A percentile compares a stretch with the other conserved stretches of the same genome.
These are phyloP conservation scores for Leccinellum albellum DNA, from an alignment of 768 basidiomycete genomes.

Conservation along the genomic window DNA sequence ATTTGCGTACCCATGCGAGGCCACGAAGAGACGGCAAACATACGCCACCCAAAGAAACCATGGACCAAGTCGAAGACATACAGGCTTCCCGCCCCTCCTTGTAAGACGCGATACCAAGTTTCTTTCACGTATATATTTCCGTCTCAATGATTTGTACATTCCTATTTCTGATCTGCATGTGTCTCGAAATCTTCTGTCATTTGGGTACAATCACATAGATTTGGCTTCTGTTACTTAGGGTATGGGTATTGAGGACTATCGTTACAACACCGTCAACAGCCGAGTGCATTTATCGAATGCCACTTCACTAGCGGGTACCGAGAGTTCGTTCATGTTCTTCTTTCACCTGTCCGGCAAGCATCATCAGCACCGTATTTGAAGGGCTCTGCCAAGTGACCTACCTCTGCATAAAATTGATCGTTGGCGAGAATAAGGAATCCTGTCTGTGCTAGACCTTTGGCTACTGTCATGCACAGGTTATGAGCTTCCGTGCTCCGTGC, in stretches of 20 bases:
- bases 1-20: slow-evolving; percentile 28
- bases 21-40: slow-evolving; percentile 35
- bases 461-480: slow-evolving; percentile 49
- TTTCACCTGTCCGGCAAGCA: slow-evolving; percentile 19
- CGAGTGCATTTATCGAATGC: neutral
- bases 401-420: slow-evolving; percentile 52
- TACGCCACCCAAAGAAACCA: slow-evolving; percentile 34
- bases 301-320: slow-evolving; percentile 1
- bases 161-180: slow-evolving; percentile 21
- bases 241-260: slow-evolving; percentile 10
- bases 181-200: slow-evolving; percentile 7
- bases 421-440: slow-evolving; percentile 60
- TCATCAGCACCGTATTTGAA: neutral
- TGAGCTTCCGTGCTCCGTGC: slow-evolving; percentile 63
- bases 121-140: slow-evolving; percentile 14
- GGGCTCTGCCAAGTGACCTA: slow-evolving; percentile 18
- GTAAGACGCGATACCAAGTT: slow-evolving; percentile 10
- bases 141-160: slow-evolving; percentile 14
- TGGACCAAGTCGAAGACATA: slow-evolving; percentile 23
- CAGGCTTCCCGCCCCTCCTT: slow-evolving; percentile 9
- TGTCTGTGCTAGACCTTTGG: slow-evolving; percentile 60
- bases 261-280: slow-evolving; percentile 10
- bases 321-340: slow-evolving; percentile 20
- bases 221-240: slow-evolving; percentile 4
- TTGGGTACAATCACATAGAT: slow-evolving; percentile 14